Conservation (phyloP, 345 rosid genomes). For the Citrus maxima region DNA sequence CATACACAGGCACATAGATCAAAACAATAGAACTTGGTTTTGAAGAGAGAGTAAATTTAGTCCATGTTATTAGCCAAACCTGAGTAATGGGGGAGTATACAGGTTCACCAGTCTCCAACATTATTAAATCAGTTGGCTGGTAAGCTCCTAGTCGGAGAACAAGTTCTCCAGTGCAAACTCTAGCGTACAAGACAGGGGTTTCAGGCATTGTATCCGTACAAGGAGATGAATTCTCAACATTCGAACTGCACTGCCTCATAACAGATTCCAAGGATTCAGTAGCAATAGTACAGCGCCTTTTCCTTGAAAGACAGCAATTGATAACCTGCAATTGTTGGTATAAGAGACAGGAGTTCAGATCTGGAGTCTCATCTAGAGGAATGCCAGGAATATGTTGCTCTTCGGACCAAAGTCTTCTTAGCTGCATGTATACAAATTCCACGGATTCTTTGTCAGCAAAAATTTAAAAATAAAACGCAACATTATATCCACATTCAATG, state of each 20-base stretch:
- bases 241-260: constrained; percentile 52
- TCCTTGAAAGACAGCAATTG: constrained; percentile 87
- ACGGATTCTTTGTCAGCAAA: constrained; percentile 19
- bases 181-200: constrained; percentile 51
- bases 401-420: constrained; percentile 78
- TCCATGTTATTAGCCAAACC: constrained; percentile 43
- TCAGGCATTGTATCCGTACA: constrained; percentile 24
- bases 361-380: constrained; percentile 69
- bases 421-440: constrained; percentile 43
- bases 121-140: constrained; percentile 50
- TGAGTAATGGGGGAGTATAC: constrained; percentile 80
- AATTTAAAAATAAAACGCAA: background rate
- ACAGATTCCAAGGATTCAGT: constrained; percentile 67
- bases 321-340: constrained; percentile 89
- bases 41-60: constrained; percentile 12
- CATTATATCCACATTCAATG: background rate
- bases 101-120: constrained; percentile 95
- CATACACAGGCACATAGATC: constrained; percentile 17
- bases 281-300: constrained; percentile 51
- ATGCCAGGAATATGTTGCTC: constrained; percentile 75
- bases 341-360: constrained; percentile 77
- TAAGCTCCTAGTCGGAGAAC: constrained; percentile 73
- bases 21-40: constrained; percentile 4
- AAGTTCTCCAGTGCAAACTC: constrained; percentile 60
- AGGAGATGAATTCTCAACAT: constrained; percentile 36